Evolutionary conservation across 495 filamentous ascomycete genomes (phyloP), one percentile per base, ranked within the genome.

Genomic region (Neurospora sp.): DNA sequence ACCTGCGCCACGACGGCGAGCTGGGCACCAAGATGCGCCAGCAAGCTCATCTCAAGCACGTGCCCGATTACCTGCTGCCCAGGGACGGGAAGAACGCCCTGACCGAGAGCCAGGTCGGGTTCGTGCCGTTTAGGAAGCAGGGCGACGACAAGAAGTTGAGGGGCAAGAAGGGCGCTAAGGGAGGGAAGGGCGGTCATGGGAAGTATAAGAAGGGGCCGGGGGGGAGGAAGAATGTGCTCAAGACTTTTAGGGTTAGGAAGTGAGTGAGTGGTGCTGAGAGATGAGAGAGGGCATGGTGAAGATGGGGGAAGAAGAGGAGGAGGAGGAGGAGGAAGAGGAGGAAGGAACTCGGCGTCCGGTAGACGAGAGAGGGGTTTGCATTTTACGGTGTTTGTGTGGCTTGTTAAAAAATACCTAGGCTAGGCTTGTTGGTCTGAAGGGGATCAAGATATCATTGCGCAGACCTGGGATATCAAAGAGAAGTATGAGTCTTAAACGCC

Each of bases 31-130:
- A 90, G 27, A 91, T 92, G 5, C 86, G 92, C 75, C 86, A 94
- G 39, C 94, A 97, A 82, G 86, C 91, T 12, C 96, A 99, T 86
- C 82, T 99, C 72, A 97, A 93, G 82, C 94, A 98, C 83, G 93
- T 99, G 3, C 96, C 96, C 0, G 94, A 97, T 35, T 99, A 99
- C 82, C 82, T 99, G 68, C 86, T 99, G 77, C 96, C 96, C 0
- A 87, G 85, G 31, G 93, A 92, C 75, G 94, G 92, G 0, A 90
- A 88, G 76, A 89, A 89, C 75, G 91, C 85, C 3, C 80, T 93
- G 46, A 87, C 87, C 12, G 84, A 84, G 31, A 85, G 87, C 37
- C 85, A 90, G 68, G 83, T 91, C 40, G 89, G 90, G 2, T 95
- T 92, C 78, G 92, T 97, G 44, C 88, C 90, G 0, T 87, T 98